Evolutionary conservation across 345 rosid species (phyloP), one percentile per base, ranked within the genome.

Genomic region (Leavenworthia alabamica): DNA sequence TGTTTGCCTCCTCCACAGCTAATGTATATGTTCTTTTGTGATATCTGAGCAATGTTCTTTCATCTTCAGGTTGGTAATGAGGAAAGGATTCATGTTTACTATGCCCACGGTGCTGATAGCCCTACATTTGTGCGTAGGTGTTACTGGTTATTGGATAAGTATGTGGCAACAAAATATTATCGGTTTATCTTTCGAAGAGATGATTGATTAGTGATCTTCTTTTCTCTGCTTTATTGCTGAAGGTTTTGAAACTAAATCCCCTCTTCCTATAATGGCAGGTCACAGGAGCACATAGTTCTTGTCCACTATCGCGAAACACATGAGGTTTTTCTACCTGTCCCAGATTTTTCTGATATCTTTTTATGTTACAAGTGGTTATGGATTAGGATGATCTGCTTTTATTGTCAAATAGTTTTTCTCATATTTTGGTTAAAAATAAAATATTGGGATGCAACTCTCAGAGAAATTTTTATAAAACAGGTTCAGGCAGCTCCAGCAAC

Each of bases 101-200:
- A 94, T 73, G 99, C 99, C 6, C 99, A 94, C 19, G 99, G 99
- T 36, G 83, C 81, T 43, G 96, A 83, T 65, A 82, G 76, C 55
- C 84, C 88, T 23, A 87, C 99, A 12, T 94, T 94, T 71, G 97
- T 89, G 37, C 96, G 99, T 60, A 81, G 99, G 78, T 89, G 97
- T 82, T 94, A 94, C 63, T 94, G 99, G 99, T 82, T 94, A 61
- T 86, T 94, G 57, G 97, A 94, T 75, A 94, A 94, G 99, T 94
- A 84, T 29, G 96, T 70, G 62, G 57, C 73, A 28, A 37, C 46
- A 32, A 27, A 61, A 35, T 16, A 54, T 32, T 37, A 64, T 42
- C 19, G 6, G n/a, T 12, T 69, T 28, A 56, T 10, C 8, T 4
- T 29, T 40, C 16, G 17, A 13, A 7, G 17, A 52, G 56, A 9